A percentile compares a stretch with the other conserved stretches of the same genome.
These are phyloP conservation scores for Xerocomus amazonicus DNA, from an alignment of 1,284 basidiomycete species.

Conservation along the genomic window DNA sequence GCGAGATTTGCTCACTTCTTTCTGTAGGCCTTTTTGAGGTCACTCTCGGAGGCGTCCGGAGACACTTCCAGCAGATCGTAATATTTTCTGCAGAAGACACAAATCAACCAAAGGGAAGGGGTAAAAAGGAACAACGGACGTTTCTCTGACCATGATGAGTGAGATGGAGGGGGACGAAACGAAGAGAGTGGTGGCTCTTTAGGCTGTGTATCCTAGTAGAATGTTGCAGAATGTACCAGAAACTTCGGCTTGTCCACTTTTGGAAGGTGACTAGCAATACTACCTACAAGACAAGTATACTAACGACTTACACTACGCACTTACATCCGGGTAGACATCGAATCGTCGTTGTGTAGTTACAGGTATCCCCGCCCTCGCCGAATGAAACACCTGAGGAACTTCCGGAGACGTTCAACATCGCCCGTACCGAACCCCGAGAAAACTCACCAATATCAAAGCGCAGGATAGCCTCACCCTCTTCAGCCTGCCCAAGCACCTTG, in stretches of 20 bases:
- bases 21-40: slow-evolving; percentile 93
- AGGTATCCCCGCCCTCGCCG: slow-evolving; percentile 79
- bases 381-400: slow-evolving; percentile 72
- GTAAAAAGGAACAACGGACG: slow-evolving; percentile 39
- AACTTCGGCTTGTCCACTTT: slow-evolving; percentile 31
- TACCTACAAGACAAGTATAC: background rate
- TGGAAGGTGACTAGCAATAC: slow-evolving; percentile 13
- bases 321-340: slow-evolving; percentile 85
- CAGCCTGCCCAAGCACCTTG: slow-evolving; percentile 74
- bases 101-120: slow-evolving; percentile 9
- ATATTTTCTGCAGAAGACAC: slow-evolving; percentile 60
- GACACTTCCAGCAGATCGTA: slow-evolving; percentile 84
- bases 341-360: slow-evolving; percentile 87
- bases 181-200: slow-evolving; percentile 23
- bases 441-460: slow-evolving; percentile 77
- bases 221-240: slow-evolving; percentile 39
- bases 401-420: slow-evolving; percentile 10
- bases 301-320: slow-evolving; percentile 7
- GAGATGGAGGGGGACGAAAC: slow-evolving; percentile 18
- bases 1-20: slow-evolving; percentile 63
- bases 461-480: slow-evolving; percentile 78
- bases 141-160: slow-evolving; percentile 63
- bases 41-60: slow-evolving; percentile 73
- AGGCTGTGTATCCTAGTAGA: slow-evolving; percentile 21
- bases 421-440: background rate